A percentile compares a stretch with the other conserved stretches of the same genome.
phyloP scores from a whole-genome alignment of 176 grass and related monocot genomes.

The Saccharum officinarum region DNA sequence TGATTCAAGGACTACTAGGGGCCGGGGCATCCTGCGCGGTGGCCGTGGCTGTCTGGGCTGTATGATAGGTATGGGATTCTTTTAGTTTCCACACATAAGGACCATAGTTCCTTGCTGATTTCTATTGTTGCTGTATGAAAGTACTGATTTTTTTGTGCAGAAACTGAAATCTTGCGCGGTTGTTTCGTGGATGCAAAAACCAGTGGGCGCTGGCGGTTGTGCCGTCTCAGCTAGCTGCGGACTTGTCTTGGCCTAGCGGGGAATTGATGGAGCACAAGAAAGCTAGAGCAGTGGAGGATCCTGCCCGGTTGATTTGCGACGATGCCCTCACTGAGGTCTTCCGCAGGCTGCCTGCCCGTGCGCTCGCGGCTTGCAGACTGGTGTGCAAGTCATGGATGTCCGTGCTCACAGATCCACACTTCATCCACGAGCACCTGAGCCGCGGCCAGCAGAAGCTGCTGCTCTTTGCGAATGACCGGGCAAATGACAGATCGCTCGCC shows the following conservation, averaged over 20 bases:
- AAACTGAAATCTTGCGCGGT: conserved; percentile 16
- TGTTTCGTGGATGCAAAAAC: neutral
- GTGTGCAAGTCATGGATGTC: conserved; percentile 59
- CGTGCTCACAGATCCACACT: conserved; percentile 42
- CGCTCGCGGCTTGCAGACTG: conserved; percentile 42
- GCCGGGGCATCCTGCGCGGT: neutral
- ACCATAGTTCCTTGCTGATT: neutral
- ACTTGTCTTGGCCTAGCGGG: neutral
- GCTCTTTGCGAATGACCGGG: conserved; percentile 45
- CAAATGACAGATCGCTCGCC: conserved; percentile 21
- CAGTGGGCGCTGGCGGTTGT: neutral
- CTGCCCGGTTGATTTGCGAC: conserved; percentile 26
- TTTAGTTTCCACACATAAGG: neutral
- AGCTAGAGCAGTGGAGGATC: conserved; percentile 6
- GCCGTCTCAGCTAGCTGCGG: neutral
- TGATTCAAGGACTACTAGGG: conserved; percentile 16
- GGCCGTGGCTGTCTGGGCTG: neutral
- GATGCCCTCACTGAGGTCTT: conserved; percentile 57
- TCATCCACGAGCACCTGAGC: conserved; percentile 40
- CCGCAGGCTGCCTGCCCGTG: conserved; percentile 45
- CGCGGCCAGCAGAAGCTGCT: conserved; percentile 36
- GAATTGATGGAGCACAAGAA: conserved; percentile 29
- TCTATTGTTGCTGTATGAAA: neutral
- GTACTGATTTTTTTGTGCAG: neutral
- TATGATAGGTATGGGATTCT: conserved; percentile 21